Evolutionary conservation across 106 monocot species (phyloP).

Genomic region (Ottelia alismoides): DNA sequence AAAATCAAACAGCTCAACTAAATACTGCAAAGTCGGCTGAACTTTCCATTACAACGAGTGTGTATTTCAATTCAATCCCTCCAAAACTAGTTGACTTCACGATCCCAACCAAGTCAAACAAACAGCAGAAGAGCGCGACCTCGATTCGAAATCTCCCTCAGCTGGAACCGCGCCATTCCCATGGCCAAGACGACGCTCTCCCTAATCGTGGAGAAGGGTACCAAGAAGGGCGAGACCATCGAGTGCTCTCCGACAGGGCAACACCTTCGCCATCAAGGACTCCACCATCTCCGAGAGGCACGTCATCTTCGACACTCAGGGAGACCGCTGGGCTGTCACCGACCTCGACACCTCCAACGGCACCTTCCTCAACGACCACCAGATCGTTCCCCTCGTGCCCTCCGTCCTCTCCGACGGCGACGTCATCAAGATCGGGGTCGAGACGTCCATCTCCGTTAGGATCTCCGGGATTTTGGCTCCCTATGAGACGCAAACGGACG

Average conservation of each 20-base stretch:
- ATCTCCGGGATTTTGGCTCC: too few relatives aligned
- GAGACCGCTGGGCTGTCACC: constrained; percentile 39
- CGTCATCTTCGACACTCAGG: constrained; percentile 29
- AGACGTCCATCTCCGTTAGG: constrained; percentile 23
- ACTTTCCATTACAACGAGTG: too few relatives aligned
- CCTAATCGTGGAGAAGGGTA: constrained; percentile 36
- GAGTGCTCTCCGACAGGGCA: constrained; percentile 34
- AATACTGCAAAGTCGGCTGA: too few relatives aligned
- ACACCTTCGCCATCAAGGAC: constrained; percentile 66
- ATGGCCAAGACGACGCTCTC: constrained; percentile 1
- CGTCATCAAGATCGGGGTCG: constrained; percentile 57
- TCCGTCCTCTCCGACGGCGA: constrained; percentile 37
- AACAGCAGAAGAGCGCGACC: too few relatives aligned
- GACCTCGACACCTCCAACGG: constrained; percentile 82
- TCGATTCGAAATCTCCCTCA: too few relatives aligned
- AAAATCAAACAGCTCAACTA: too few relatives aligned
- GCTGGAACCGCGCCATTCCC: too few relatives aligned
- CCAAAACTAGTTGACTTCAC: too few relatives aligned
- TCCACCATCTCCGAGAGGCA: constrained; percentile 70
- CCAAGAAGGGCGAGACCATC: constrained; percentile 28
- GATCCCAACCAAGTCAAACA: too few relatives aligned
- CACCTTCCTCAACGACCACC: constrained; percentile 42
- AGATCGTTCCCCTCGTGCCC: constrained; percentile 23
- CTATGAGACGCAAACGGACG: not conserved
- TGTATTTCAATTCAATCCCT: too few relatives aligned